These are phyloP conservation scores for Talaromyces sp. DNA, from an alignment of 2,329 filamentous ascomycete species.

Conservation along the genomic window DNA sequence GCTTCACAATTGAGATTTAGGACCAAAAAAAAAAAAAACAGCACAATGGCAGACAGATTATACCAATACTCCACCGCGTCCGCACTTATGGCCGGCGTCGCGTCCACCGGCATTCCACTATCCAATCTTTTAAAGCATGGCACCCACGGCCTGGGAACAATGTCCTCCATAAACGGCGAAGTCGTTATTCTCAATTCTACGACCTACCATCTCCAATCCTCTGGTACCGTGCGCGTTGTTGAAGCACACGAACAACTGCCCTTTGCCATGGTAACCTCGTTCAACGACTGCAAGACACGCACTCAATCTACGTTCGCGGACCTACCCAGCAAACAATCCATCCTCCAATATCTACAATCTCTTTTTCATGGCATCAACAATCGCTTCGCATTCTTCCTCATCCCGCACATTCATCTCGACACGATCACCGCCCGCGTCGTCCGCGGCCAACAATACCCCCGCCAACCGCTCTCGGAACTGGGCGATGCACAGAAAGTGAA, in stretches of 20 bases:
- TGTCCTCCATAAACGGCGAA: slow-evolving; percentile 19
- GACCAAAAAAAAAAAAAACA: neutral
- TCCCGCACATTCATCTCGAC: slow-evolving; percentile 7
- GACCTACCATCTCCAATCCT: slow-evolving; percentile 15
- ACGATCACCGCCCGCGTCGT: slow-evolving; percentile 17
- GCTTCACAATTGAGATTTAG: neutral
- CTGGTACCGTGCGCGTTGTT: slow-evolving; percentile 11
- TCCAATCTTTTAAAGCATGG: slow-evolving; percentile 15
- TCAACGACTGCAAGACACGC: slow-evolving; percentile 14
- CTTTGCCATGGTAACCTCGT: slow-evolving; percentile 17
- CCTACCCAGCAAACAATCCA: slow-evolving; percentile 12
- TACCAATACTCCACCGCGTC: slow-evolving; percentile 19
- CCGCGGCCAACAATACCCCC: slow-evolving; percentile 17
- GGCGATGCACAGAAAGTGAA: slow-evolving; percentile 17
- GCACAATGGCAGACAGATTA: slow-evolving; percentile 15
- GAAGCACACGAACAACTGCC: slow-evolving; percentile 15
- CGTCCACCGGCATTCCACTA: slow-evolving; percentile 12
- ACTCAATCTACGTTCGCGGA: slow-evolving; percentile 8
- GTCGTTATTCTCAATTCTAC: slow-evolving; percentile 17
- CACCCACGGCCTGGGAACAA: slow-evolving; percentile 17
- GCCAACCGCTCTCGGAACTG: slow-evolving; percentile 17
- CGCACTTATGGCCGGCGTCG: slow-evolving; percentile 19
- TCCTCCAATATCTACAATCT: slow-evolving; percentile 8
- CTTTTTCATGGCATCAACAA: slow-evolving; percentile 10
- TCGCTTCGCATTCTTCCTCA: slow-evolving; percentile 16